A percentile compares a stretch with the other conserved stretches of the same genome.
Conservation (phyloP, 192 early-diverging fungal genomes). For the Jimgerdemannia lactiflua region DNA sequence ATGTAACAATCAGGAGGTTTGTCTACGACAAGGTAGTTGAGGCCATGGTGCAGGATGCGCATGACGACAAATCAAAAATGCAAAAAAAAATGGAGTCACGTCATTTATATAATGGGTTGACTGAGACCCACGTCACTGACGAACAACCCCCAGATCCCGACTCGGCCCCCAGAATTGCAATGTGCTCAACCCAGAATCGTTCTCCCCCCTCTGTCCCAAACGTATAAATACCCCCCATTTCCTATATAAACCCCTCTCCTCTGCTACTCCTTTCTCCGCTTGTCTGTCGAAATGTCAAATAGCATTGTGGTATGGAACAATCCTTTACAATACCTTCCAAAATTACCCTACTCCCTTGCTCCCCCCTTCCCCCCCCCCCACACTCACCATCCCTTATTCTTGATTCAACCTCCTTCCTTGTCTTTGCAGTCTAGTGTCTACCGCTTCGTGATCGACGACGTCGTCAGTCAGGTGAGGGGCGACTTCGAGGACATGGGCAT, state of each 20-base stretch:
- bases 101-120: no score
- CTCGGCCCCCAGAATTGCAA: no score
- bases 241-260: background rate
- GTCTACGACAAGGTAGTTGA: slow-evolving; percentile 30
- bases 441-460: slow-evolving; percentile 90
- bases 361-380: background rate
- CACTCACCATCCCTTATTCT: background rate
- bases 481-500: slow-evolving; percentile 92
- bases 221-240: background rate
- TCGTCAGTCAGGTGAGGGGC: slow-evolving; percentile 79
- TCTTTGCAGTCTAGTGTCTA: slow-evolving; percentile 60
- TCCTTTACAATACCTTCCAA: no score
- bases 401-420: background rate
- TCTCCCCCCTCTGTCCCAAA: background rate
- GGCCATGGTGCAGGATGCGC: slow-evolving; percentile 19
- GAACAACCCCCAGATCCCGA: no score
- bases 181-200: no score
- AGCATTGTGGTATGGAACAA: background rate
- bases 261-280: background rate
- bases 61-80: no score
- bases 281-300: background rate
- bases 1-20: slow-evolving; percentile 24
- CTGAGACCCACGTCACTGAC: no score
- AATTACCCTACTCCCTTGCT: background rate
- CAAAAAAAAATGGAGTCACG: no score